Evolutionary conservation across 1,139 yeast genomes (phyloP).

Genomic region (Candida albicans): DNA sequence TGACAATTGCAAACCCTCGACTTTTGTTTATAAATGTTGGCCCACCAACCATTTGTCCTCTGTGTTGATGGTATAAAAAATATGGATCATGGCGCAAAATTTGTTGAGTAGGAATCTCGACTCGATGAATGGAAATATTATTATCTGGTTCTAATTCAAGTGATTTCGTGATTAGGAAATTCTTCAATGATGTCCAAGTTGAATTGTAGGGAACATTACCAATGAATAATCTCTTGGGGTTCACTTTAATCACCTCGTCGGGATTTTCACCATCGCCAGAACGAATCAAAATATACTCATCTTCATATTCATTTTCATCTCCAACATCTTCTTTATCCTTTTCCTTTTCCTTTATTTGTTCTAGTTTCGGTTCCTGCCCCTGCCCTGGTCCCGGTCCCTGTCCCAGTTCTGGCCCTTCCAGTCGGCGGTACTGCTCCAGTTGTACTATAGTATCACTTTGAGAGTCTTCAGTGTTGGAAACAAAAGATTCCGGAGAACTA

Average conservation of each 20-base stretch:
- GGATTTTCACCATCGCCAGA: constrained; percentile 36
- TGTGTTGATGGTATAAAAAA: constrained; percentile 1
- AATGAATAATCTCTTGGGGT: constrained; percentile 46
- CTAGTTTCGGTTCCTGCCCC: constrained; percentile 7
- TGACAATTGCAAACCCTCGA: constrained; percentile 68
- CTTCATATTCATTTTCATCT: constrained; percentile 37
- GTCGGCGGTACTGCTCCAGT: too few species aligned
- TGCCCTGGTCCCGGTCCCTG: constrained; percentile 5
- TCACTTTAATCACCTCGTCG: constrained; percentile 26
- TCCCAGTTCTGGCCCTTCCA: too few species aligned
- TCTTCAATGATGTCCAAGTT: constrained; percentile 56
- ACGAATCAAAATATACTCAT: constrained; percentile 21
- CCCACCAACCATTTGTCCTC: background rate
- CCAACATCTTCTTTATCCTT: constrained; percentile 10
- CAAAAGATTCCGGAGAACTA: constrained; percentile 8
- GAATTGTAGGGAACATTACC: constrained; percentile 61
- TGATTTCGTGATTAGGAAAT: constrained; percentile 40
- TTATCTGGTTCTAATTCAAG: constrained; percentile 30
- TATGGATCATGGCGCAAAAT: constrained; percentile 5
- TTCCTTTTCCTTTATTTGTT: constrained; percentile 5
- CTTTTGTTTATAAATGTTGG: constrained; percentile 19
- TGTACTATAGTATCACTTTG: too few species aligned
- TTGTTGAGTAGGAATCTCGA: constrained; percentile 54
- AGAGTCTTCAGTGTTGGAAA: constrained; percentile 1
- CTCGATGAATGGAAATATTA: constrained; percentile 41